Evolutionary conservation across 208 protist genomes (phyloP), one percentile per base, ranked within the genome.

Genomic region (Acanthamoeba healyi): DNA sequence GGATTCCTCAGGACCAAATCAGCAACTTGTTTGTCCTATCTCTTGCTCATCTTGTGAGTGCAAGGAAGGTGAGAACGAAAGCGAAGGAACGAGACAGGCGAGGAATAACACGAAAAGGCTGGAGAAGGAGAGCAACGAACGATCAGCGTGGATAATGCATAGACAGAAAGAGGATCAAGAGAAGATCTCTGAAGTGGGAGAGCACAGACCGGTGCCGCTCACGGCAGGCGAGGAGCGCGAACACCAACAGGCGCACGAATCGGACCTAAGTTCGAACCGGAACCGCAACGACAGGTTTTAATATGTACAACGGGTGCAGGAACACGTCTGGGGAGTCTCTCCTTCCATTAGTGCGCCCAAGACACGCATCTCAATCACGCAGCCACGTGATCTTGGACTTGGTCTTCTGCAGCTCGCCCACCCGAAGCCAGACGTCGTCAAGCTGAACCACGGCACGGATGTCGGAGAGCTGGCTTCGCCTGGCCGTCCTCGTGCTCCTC

Each of bases 1-100:
- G 95, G 42, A 96, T 96, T 38, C 82, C 95, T 1, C 44, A 95
- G 7, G 70, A 95, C 38, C 90, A 86, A 1, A 34, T 94, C 5
- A 32, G 61, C 10, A 49, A 77, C 38, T 19, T 96, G 0, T 96
- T 96, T 92, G 26, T 19, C 5, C 15, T 7, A 14, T 44, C 65
- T 40, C 7, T 40, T 2, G 1, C 32, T 14, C 65, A 4, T 29
- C 26, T 29, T 29, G 4, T 88, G 32, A 49, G 44, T 49, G 44
- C 44, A 12, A 49, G 44, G 44, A 49, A 0, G 24, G 54, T 26
- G 54, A 61, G 54, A 9, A 61, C 12, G 24, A 61, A 12, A 26
- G 54, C 24, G 7, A 61, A 61, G 54, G 2, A 61, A 9, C 17
- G 54, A n/a, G 54, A n/a, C n/a, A n/a, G n/a, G n/a, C n/a, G n/a